Percentiles rank a stretch among this genome's conserved stretches.
Evolutionary conservation across 2,329 filamentous ascomycete species (phyloP).

Genomic region (Exophiala xenobiotica): DNA sequence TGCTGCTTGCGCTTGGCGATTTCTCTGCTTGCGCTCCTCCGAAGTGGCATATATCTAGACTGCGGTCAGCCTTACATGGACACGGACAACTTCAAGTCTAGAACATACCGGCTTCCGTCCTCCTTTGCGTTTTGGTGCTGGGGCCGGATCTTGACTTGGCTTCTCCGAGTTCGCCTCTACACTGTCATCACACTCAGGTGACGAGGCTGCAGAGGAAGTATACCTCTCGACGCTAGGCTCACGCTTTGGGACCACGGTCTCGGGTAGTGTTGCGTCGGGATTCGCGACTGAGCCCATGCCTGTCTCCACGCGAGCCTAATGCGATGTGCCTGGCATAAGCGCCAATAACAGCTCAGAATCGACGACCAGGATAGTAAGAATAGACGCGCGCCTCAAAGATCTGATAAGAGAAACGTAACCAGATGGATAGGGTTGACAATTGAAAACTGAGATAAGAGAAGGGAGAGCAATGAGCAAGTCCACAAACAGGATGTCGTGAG

Average conservation of each 20-base stretch:
- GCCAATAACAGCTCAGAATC: constrained; percentile 14
- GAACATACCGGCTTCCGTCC: constrained; percentile 88
- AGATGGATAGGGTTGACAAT: constrained; percentile 31
- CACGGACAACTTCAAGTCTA: constrained; percentile 4
- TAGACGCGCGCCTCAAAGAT: constrained; percentile 17
- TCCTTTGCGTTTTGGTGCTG: constrained; percentile 85
- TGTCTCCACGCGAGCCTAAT: constrained; percentile 29
- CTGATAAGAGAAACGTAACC: constrained; percentile 28
- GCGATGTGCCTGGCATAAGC: constrained; percentile 32
- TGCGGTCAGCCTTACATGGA: neutral
- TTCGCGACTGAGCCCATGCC: constrained; percentile 48
- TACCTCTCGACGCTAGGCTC: constrained; percentile 44
- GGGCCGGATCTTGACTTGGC: constrained; percentile 41
- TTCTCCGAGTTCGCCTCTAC: constrained; percentile 25
- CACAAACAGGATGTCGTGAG: constrained; percentile 23
- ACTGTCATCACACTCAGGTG: constrained; percentile 46
- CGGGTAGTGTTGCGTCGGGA: constrained; percentile 41
- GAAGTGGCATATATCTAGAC: constrained; percentile 96
- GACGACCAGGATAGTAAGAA: constrained; percentile 21
- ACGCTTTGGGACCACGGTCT: constrained; percentile 43
- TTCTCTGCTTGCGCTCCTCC: constrained; percentile 96
- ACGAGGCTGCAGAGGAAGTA: constrained; percentile 47
- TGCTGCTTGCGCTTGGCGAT: constrained; percentile 93
- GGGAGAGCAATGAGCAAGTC: constrained; percentile 28
- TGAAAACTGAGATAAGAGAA: constrained; percentile 32